A percentile compares a stretch with the other conserved stretches of the same genome.
phyloP scores from a whole-genome alignment of 192 early-diverging fungal genomes.

The Lunasporangiospora selenospora region DNA sequence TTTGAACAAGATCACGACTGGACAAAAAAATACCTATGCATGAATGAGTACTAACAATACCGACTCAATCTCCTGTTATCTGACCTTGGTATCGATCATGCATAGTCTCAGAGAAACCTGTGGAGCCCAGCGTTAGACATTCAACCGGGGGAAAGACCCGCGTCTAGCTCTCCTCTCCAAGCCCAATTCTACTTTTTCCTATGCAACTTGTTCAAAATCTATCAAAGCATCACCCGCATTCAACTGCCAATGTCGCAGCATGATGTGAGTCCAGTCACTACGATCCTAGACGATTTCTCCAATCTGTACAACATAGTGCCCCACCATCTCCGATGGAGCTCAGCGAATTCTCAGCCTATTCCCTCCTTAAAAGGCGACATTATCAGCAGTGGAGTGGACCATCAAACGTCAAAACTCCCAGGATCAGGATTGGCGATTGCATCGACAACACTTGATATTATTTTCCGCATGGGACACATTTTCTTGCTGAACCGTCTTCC shows the following conservation, averaged over 20 bases:
- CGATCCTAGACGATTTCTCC: constrained; percentile 9
- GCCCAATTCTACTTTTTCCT: constrained; percentile 6
- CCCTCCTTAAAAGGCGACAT: neutral
- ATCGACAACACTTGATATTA: constrained; percentile 19
- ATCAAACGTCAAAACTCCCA: neutral
- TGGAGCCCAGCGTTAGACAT: constrained; percentile 1
- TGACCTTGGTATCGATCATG: too few relatives aligned
- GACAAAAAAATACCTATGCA: too few relatives aligned
- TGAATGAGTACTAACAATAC: too few relatives aligned
- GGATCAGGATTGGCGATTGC: neutral
- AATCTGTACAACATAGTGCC: constrained; percentile 23
- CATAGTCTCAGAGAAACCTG: constrained; percentile 23
- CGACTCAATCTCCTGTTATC: too few relatives aligned
- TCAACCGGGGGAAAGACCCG: constrained; percentile 16
- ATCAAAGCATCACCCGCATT: constrained; percentile 21
- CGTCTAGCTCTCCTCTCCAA: neutral
- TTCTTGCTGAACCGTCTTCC: constrained; percentile 28
- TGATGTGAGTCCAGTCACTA: constrained; percentile 21
- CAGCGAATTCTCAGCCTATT: neutral
- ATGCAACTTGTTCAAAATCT: constrained; percentile 26
- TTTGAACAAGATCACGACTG: too few relatives aligned
- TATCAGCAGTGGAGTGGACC: neutral
- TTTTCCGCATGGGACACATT: constrained; percentile 33
- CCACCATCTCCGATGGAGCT: constrained; percentile 2
- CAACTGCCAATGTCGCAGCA: constrained; percentile 19